Evolutionary conservation across 2,329 filamentous ascomycete species (phyloP).

Genomic region (Paracoccidioides lutzii): DNA sequence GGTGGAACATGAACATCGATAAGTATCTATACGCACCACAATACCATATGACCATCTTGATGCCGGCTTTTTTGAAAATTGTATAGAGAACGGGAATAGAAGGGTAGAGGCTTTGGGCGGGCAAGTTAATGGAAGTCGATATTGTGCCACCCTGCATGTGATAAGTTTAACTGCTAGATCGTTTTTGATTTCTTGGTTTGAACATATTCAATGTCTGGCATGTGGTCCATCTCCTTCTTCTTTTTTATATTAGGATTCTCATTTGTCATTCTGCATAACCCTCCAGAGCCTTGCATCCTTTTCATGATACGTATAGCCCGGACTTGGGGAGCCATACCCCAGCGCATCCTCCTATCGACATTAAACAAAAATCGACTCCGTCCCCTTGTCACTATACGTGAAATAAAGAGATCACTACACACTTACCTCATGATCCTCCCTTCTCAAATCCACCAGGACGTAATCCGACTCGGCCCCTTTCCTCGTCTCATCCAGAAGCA

Average conservation of each 20-base stretch:
- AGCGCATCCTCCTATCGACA: neutral
- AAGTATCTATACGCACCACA: constrained; percentile 24
- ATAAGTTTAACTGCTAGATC: neutral
- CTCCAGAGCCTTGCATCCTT: no score
- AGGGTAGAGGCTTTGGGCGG: constrained; percentile 29
- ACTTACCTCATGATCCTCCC: constrained; percentile 34
- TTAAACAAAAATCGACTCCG: neutral
- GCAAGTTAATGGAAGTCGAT: constrained; percentile 39
- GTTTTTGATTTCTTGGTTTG: neutral
- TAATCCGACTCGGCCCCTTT: constrained; percentile 18
- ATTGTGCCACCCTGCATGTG: constrained; percentile 47
- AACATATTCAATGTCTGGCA: neutral
- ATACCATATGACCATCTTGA: constrained; percentile 28
- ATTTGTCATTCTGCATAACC: neutral
- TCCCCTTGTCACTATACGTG: neutral
- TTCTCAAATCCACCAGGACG: constrained; percentile 36
- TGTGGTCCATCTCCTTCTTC: neutral
- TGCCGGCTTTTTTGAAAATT: constrained; percentile 18
- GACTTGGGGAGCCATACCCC: neutral
- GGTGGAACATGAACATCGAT: neutral
- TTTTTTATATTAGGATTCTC: neutral
- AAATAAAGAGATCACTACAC: neutral
- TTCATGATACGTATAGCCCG: no score
- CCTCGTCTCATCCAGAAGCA: constrained; percentile 21
- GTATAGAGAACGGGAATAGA: constrained; percentile 25